These are phyloP conservation scores for Pythium phragmitis DNA, from an alignment of 352 stramenopile species.

Conservation along the genomic window DNA sequence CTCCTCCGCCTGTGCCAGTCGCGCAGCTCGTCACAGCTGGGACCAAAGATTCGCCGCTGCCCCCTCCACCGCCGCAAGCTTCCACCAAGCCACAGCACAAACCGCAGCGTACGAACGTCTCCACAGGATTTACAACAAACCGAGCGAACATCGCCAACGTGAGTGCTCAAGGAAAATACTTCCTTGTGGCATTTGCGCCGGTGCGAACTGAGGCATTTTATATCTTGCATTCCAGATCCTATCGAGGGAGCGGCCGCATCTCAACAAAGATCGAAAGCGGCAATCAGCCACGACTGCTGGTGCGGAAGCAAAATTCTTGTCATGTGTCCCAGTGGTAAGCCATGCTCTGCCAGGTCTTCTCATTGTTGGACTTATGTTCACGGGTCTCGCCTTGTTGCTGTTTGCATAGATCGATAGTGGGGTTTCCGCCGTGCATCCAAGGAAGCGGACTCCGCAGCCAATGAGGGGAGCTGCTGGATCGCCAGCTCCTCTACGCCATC, in stretches of 20 bases:
- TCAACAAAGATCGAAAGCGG: constrained; percentile 4
- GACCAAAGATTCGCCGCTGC: neutral
- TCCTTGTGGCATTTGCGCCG: neutral
- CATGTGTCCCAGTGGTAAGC: constrained; percentile 21
- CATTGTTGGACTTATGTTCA: neutral
- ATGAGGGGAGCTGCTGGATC: neutral
- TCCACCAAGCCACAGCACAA: neutral
- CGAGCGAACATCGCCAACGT: constrained; percentile 18
- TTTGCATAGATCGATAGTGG: neutral
- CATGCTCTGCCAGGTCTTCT: neutral
- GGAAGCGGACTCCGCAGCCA: neutral
- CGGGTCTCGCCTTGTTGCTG: neutral
- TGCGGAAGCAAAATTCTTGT: constrained; percentile 1
- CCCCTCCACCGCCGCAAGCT: constrained; percentile 2
- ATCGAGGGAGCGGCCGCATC: constrained; percentile 16
- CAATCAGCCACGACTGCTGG: neutral
- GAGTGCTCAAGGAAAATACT: neutral
- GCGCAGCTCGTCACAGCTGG: neutral
- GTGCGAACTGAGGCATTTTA: neutral
- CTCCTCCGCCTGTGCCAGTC: neutral
- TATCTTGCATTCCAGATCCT: constrained; percentile 18
- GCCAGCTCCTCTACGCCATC: neutral
- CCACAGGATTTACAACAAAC: constrained; percentile 6
- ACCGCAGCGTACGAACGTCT: neutral
- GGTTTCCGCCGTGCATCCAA: neutral